A percentile compares a stretch with the other conserved stretches of the same genome.
Evolutionary conservation across 1,139 yeast species (phyloP).

Genomic region (Lodderomyces margitis): DNA sequence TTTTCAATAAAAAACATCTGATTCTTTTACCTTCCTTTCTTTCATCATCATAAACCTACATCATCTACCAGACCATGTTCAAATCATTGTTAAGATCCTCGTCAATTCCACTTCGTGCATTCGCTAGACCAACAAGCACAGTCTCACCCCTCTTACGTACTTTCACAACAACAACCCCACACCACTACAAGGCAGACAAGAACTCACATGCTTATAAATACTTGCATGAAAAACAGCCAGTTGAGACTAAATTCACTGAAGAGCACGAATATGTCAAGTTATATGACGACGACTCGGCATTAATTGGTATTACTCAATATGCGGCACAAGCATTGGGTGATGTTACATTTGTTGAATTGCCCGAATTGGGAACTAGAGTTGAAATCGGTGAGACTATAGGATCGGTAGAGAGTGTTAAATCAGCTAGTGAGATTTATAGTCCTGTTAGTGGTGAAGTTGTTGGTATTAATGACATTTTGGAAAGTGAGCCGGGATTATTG

Average conservation of each 20-base stretch:
- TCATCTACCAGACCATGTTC: constrained; percentile 14
- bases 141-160: constrained; percentile 4
- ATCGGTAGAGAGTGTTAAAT: constrained; percentile 91
- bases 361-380: constrained; percentile 67
- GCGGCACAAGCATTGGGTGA: constrained; percentile 99
- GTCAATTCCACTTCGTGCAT: constrained; percentile 4
- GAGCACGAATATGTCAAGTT: constrained; percentile 97
- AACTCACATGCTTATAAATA: constrained; percentile 53
- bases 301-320: constrained; percentile 88
- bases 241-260: constrained; percentile 64
- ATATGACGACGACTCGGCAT: constrained; percentile 78
- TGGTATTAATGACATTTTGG: constrained; percentile 68
- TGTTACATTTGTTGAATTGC: constrained; percentile 90
- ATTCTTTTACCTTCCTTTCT: background rate
- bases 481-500: constrained; percentile 71
- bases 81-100: constrained; percentile 16
- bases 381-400: constrained; percentile 83
- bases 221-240: constrained; percentile 45
- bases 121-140: constrained; percentile 6
- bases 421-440: constrained; percentile 88
- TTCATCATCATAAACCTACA: background rate
- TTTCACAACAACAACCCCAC: constrained; percentile 9
- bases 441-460: constrained; percentile 80
- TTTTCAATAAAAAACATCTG: background rate
- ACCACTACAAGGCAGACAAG: constrained; percentile 42